Conservation (phyloP, 2,329 filamentous ascomycete genomes). For the Coleophoma eucalyptorum region DNA sequence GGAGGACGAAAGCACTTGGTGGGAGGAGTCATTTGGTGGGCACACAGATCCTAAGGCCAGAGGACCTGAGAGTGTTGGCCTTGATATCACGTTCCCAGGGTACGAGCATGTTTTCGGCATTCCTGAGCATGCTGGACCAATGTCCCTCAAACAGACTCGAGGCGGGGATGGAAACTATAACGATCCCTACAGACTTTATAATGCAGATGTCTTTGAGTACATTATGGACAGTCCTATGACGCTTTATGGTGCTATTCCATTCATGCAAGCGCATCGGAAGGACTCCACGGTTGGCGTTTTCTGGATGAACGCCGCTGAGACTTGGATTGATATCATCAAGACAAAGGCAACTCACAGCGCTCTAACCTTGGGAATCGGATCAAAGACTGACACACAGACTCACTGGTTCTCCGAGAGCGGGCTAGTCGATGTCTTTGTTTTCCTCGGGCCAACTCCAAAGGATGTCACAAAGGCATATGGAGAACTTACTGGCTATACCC, state of each 20-base stretch:
- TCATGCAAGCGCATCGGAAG: conserved; percentile 96
- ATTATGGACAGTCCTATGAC: conserved; percentile 98
- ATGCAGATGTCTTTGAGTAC: conserved; percentile 97
- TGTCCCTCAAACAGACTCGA: conserved; percentile 86
- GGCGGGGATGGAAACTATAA: conserved; percentile 81
- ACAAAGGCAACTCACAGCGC: conserved; percentile 70
- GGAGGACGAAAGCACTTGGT: conserved; percentile 88
- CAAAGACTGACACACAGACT: conserved; percentile 75
- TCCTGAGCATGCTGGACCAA: conserved; percentile 82
- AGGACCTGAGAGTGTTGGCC: conserved; percentile 84
- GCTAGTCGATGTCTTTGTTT: conserved; percentile 87
- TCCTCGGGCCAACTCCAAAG: conserved; percentile 82
- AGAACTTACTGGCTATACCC: conserved; percentile 86
- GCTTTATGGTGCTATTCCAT: conserved; percentile 92
- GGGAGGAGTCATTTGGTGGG: conserved; percentile 94
- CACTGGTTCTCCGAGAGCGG: conserved; percentile 97
- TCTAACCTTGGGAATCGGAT: conserved; percentile 64
- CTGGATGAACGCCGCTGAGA: conserved; percentile 96
- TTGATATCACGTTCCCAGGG: conserved; percentile 89
- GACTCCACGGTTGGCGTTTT: conserved; percentile 93
- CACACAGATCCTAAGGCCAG: conserved; percentile 95
- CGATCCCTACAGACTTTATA: conserved; percentile 93
- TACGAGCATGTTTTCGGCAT: conserved; percentile 94
- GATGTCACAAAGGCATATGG: conserved; percentile 80
- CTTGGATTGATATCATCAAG: conserved; percentile 95